Evolutionary conservation across 768 basidiomycete genomes (phyloP).

Genomic region (Russula lepida): DNA sequence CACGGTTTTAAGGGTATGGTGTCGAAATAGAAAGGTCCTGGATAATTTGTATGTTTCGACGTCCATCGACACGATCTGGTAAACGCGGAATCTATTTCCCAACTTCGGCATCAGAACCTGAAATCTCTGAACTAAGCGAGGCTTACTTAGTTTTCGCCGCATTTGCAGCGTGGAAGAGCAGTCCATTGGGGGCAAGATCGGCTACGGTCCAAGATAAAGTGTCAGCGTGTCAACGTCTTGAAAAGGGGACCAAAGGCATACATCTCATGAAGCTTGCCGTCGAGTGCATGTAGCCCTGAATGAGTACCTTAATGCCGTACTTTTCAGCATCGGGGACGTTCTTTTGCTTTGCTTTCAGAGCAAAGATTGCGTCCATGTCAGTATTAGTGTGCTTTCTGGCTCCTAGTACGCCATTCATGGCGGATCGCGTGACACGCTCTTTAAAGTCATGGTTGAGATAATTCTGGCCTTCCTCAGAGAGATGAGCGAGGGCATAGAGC

Average conservation of each 20-base stretch:
- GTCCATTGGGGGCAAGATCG: slow-evolving; percentile 25
- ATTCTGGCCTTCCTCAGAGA: slow-evolving; percentile 38
- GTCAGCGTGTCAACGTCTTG: background rate
- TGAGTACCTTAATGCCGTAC: background rate
- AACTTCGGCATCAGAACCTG: background rate
- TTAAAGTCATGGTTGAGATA: slow-evolving; percentile 39
- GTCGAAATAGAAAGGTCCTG: slow-evolving; percentile 44
- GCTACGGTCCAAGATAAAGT: slow-evolving; percentile 22
- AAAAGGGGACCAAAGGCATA: slow-evolving; percentile 17
- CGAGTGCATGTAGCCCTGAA: slow-evolving; percentile 22
- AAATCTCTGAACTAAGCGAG: background rate
- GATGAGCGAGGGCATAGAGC: slow-evolving; percentile 39
- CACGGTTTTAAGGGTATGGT: slow-evolving; percentile 41
- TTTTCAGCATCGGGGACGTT: background rate
- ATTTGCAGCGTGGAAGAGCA: slow-evolving; percentile 24
- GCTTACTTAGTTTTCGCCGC: slow-evolving; percentile 27
- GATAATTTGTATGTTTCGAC: slow-evolving; percentile 35
- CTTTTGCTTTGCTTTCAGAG: slow-evolving; percentile 1
- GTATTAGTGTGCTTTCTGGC: slow-evolving; percentile 12
- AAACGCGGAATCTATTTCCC: slow-evolving; percentile 34
- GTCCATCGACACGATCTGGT: slow-evolving; percentile 41
- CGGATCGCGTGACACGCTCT: slow-evolving; percentile 29
- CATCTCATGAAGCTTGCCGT: slow-evolving; percentile 36
- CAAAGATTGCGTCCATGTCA: background rate
- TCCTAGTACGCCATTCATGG: slow-evolving; percentile 19